Base-by-base conservation (phyloP, 139 green algal species). In the Asterochloris erici region DNA sequence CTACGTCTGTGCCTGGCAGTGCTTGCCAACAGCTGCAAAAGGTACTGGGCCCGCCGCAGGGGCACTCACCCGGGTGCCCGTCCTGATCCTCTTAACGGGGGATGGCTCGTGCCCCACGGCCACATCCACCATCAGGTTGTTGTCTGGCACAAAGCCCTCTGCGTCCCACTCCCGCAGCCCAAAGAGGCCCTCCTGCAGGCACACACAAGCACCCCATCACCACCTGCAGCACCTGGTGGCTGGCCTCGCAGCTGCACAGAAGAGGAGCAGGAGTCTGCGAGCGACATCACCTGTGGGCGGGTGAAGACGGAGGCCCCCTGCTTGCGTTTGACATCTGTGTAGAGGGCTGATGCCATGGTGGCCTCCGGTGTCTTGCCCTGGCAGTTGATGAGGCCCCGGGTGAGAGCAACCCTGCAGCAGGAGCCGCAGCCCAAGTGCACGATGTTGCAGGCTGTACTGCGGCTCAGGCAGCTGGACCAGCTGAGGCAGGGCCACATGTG, bases 241-340 rank as follows among this genome's bases (percentile, higher is more conserved):
- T 54, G 38, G 38, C 38, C 38, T 54, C 6, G 38, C 16, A 10
- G 23, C 23, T 60, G 70, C 24, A 38, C 47, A 23, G 70, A 0
- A 76, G 70, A 27, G 16, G 23, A 47, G 19, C 11, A 26, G 38
- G 16, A 60, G 23, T 16, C 1, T 0, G 28, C 38, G 63, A 9
- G 38, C 21, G 11, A 29, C 14, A 16, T 66, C 0, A 79, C 68
- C 80, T 79, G 63, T 28, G 63, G 81, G 13, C 63, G 64, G 64
- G 92, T 90, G 84, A 95, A 95, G 16, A 93, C 81, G 14, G 90
- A 94, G n/a, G 86, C 83, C 0, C 86, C 85, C 19, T 85, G 87
- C 82, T 93, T 95, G 12, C 91, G 85, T 86, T 96, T 96, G 26
- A 97, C 91, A 81, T 97, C 94, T 13, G 94, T 97, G 84, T 96